Evolutionary conservation across 495 filamentous ascomycete species (phyloP).

Genomic region (Lasiosphaeria hispida): DNA sequence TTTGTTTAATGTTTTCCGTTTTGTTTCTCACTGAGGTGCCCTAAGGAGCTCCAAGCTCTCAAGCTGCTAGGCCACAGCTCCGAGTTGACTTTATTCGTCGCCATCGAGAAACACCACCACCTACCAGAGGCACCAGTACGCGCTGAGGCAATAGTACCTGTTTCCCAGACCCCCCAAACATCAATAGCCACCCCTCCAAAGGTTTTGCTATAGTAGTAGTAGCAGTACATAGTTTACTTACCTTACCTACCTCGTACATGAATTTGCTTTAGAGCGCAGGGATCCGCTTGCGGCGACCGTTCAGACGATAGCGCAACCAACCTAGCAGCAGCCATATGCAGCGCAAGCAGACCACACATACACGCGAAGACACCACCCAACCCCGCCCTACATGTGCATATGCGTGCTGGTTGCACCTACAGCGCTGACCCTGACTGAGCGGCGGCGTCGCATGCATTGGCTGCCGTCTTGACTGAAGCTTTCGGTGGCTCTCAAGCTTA

Average conservation of each 20-base stretch:
- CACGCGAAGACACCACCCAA: constrained; percentile 19
- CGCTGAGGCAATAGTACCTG: not conserved
- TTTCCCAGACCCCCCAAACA: not conserved
- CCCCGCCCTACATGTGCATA: constrained; percentile 29
- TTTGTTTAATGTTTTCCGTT: not conserved
- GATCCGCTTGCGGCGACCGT: constrained; percentile 8
- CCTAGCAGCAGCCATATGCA: constrained; percentile 5
- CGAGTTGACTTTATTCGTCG: constrained; percentile 1
- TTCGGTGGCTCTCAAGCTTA: constrained; percentile 14
- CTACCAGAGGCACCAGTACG: not conserved
- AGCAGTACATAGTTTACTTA: not conserved
- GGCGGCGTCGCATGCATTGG: constrained; percentile 42
- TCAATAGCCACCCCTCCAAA: not conserved
- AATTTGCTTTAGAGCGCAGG: not conserved
- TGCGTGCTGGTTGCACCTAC: constrained; percentile 29
- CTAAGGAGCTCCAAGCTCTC: constrained; percentile 3
- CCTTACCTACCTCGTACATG: not conserved
- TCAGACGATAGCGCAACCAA: constrained; percentile 17
- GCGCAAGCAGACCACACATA: constrained; percentile 3
- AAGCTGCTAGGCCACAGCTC: not conserved
- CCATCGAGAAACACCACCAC: not conserved
- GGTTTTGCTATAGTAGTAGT: not conserved
- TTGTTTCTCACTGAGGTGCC: not conserved
- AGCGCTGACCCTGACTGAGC: constrained; percentile 37
- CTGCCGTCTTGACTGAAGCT: constrained; percentile 37